These are phyloP conservation scores for Taphrina sp. DNA, from an alignment of 1,139 yeast genomes.

Conservation along the genomic window DNA sequence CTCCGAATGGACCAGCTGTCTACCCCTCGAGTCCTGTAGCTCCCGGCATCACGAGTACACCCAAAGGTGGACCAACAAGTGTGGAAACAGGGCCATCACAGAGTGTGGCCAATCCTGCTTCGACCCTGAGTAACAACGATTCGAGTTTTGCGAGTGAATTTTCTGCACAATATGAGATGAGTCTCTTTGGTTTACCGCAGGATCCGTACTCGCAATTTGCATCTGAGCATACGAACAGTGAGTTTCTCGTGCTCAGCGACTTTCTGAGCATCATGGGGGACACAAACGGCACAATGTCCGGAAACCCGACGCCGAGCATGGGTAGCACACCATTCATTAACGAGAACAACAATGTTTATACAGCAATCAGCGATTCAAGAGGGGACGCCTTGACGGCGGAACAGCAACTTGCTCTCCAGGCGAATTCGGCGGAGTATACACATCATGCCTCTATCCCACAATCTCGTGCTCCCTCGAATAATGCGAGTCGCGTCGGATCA, in stretches of 20 bases:
- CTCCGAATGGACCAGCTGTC: conserved; percentile 13
- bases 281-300: conserved; percentile 47
- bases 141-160: conserved; percentile 16
- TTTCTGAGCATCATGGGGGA: conserved; percentile 88
- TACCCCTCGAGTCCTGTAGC: not conserved
- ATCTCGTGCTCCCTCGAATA: conserved; percentile 8
- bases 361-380: not conserved
- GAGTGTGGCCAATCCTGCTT: no score
- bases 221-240: conserved; percentile 43
- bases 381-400: conserved; percentile 11
- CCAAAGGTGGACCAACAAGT: no score
- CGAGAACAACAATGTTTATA: conserved; percentile 1
- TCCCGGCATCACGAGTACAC: no score
- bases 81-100: no score
- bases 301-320: conserved; percentile 25
- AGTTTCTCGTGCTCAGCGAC: conserved; percentile 84
- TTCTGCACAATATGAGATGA: conserved; percentile 14
- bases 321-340: conserved; percentile 9
- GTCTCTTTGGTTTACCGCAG: conserved; percentile 23
- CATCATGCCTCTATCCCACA: conserved; percentile 12
- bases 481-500: conserved; percentile 11
- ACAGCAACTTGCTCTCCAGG: conserved; percentile 7
- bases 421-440: conserved; percentile 12
- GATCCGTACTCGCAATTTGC: conserved; percentile 28
- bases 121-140: not conserved